Base-by-base conservation (phyloP, 768 basidiomycete species). In the Mycena latifolia region DNA sequence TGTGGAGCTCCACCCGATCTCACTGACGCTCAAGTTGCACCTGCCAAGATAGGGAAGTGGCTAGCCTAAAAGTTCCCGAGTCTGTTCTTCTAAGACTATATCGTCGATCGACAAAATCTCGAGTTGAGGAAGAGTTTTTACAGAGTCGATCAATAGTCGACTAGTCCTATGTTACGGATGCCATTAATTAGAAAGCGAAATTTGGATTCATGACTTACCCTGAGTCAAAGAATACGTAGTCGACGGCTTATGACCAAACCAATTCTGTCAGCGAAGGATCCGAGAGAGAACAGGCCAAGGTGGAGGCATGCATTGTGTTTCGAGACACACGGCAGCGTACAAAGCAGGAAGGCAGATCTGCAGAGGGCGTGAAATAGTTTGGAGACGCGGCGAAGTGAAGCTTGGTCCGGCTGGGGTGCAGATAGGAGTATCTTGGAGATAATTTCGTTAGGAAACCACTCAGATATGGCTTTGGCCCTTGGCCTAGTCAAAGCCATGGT, bases 401-500 rank as follows among this genome's bases (percentile, higher is more conserved):
- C n/a, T n/a, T n/a, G n/a, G n/a, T n/a, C n/a, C n/a, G 29, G 8
- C 3, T 0, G 24, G 2, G 43, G 39, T 5, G 25, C 24, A 12
- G n/a, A 17, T 45, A 39, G 29, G 9, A 47, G 31, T 25, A 55
- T 55, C 27, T 62, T 43, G 10, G 28, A 29, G 29, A 62, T 33
- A 20, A 62, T 5, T 51, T 62, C 61, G 41, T 54, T 35, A 31
- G 61, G 53, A 39, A 62, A 45, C 52, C 61, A 54, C 8, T 25
- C 22, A 5, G 31, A 45, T 8, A 54, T 53, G 28, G 39, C 39
- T 27, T 35, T 61, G 33, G 28, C n/a, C 39, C 41, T 25, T 22
- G 31, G 29, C 55, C 63, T 12, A 17, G 65, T 35, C 41, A 43
- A 43, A n/a, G n/a, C 41, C 41, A 43, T 43, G 37, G 11, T 37